A percentile compares a stretch with the other conserved stretches of the same genome.
Evolutionary conservation across 1,284 basidiomycete species (phyloP).

Genomic region (Ustilago vetiveriae): DNA sequence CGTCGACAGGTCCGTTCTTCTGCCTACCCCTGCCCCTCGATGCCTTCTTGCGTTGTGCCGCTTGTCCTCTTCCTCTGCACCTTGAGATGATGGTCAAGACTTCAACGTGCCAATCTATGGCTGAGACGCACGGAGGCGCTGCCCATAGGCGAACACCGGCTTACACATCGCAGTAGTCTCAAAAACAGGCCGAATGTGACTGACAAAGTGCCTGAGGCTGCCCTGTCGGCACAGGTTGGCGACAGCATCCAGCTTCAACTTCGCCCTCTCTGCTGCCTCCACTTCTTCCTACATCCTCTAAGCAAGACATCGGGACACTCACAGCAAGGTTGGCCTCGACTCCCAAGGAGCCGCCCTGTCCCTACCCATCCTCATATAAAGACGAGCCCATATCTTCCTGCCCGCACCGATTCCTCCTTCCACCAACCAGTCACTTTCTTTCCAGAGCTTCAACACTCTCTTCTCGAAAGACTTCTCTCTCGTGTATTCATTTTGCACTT

Average conservation of each 20-base stretch:
- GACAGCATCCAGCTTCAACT: conserved; percentile 17
- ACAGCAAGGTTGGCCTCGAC: neutral
- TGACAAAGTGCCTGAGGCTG: conserved; percentile 11
- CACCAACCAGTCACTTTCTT: conserved; percentile 22
- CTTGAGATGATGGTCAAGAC: neutral
- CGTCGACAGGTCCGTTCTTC: neutral
- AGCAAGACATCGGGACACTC: neutral
- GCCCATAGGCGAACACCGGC: conserved; percentile 20
- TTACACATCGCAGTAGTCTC: conserved; percentile 28
- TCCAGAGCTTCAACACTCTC: conserved; percentile 37
- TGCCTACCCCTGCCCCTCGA: neutral
- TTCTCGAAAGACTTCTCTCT: conserved; percentile 11
- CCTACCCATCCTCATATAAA: conserved; percentile 19
- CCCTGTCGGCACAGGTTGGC: neutral
- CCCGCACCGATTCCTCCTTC: neutral
- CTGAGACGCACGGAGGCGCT: conserved; percentile 9
- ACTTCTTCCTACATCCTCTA: no score
- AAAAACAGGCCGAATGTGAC: no score
- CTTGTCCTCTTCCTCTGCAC: neutral
- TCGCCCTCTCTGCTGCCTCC: conserved; percentile 14
- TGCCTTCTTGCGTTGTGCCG: neutral
- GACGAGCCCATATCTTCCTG: neutral
- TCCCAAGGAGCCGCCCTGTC: neutral
- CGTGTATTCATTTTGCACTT: conserved; percentile 19
- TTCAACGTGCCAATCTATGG: conserved; percentile 18